phyloP scores from a whole-genome alignment of 2,329 filamentous ascomycete species.

The Cordyceps cicadae region DNA sequence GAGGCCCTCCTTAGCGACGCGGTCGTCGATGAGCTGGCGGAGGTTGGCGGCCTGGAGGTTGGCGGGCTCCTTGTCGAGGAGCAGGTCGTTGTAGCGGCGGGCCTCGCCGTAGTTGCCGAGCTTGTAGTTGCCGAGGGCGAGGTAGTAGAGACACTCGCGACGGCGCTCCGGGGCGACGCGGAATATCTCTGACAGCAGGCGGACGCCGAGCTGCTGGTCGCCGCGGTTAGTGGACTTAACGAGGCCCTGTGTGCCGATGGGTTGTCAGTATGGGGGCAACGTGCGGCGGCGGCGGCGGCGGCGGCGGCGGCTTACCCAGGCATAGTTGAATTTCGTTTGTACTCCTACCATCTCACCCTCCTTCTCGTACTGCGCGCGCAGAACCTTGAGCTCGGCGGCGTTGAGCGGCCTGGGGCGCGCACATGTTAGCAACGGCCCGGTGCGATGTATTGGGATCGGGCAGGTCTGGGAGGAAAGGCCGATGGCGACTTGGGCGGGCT shows the following conservation, averaged over 20 bases:
- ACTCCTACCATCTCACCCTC: slow-evolving; percentile 95
- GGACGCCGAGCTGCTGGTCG: slow-evolving; percentile 92
- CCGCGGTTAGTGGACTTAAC: slow-evolving; percentile 80
- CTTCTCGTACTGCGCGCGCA: slow-evolving; percentile 91
- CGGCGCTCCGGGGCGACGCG: slow-evolving; percentile 84
- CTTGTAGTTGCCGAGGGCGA: slow-evolving; percentile 96
- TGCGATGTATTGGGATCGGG: not conserved
- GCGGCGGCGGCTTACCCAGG: slow-evolving; percentile 61
- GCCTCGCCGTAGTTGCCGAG: slow-evolving; percentile 96
- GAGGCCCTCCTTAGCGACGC: slow-evolving; percentile 87
- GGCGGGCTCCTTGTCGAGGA: slow-evolving; percentile 81
- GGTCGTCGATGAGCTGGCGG: slow-evolving; percentile 84
- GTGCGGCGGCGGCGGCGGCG: not conserved
- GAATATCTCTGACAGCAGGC: slow-evolving; percentile 93
- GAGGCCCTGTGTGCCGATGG: slow-evolving; percentile 55
- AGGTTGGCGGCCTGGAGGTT: slow-evolving; percentile 88
- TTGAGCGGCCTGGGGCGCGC: slow-evolving; percentile 62
- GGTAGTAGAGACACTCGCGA: slow-evolving; percentile 96
- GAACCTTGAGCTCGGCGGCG: slow-evolving; percentile 82
- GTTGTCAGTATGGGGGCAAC: not conserved
- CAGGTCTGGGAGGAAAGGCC: not conserved
- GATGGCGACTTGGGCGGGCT: not conserved
- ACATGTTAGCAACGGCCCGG: slow-evolving; percentile 3
- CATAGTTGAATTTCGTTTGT: slow-evolving; percentile 99
- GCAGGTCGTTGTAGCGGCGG: slow-evolving; percentile 83